phyloP scores from a whole-genome alignment of 1,284 basidiomycete species.

The Pulveroboletus sp. region DNA sequence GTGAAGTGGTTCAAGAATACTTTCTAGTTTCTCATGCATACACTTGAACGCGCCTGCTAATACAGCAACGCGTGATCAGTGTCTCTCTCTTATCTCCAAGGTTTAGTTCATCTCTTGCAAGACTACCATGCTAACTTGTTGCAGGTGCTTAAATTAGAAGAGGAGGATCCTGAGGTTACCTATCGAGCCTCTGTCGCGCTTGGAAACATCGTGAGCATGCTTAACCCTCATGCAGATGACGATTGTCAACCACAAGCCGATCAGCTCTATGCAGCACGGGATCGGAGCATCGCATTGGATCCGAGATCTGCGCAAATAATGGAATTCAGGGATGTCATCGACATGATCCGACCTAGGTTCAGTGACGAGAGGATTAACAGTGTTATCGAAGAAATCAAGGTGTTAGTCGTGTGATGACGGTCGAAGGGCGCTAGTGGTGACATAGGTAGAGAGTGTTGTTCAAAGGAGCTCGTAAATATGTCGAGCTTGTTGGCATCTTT shows the following conservation, averaged over 20 bases:
- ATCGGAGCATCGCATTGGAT: slow-evolving; percentile 39
- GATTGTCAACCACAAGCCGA: not conserved
- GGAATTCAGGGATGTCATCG: slow-evolving; percentile 45
- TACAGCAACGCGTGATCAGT: slow-evolving; percentile 35
- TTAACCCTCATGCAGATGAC: not conserved
- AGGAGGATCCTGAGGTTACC: slow-evolving; percentile 75
- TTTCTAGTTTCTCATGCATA: slow-evolving; percentile 62
- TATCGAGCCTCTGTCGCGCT: slow-evolving; percentile 87
- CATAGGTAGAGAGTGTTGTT: not conserved
- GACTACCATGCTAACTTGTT: slow-evolving; percentile 15
- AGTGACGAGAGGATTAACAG: slow-evolving; percentile 58
- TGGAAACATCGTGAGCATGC: slow-evolving; percentile 78
- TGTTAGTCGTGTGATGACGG: slow-evolving; percentile 26
- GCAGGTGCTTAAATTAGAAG: slow-evolving; percentile 69
- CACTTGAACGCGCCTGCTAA: slow-evolving; percentile 46
- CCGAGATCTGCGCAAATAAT: slow-evolving; percentile 38
- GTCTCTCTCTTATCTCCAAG: slow-evolving; percentile 48
- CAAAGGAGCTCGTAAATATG: not conserved
- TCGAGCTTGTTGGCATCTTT: not conserved
- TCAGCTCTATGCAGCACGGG: slow-evolving; percentile 53
- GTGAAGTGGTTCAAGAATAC: slow-evolving; percentile 9
- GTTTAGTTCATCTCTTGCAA: slow-evolving; percentile 38
- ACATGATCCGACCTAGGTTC: slow-evolving; percentile 47
- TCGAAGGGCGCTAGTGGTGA: not conserved
- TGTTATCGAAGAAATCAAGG: slow-evolving; percentile 50